Base-by-base conservation (phyloP, 2,329 filamentous ascomycete species). In the Arachnomyces sp. region DNA sequence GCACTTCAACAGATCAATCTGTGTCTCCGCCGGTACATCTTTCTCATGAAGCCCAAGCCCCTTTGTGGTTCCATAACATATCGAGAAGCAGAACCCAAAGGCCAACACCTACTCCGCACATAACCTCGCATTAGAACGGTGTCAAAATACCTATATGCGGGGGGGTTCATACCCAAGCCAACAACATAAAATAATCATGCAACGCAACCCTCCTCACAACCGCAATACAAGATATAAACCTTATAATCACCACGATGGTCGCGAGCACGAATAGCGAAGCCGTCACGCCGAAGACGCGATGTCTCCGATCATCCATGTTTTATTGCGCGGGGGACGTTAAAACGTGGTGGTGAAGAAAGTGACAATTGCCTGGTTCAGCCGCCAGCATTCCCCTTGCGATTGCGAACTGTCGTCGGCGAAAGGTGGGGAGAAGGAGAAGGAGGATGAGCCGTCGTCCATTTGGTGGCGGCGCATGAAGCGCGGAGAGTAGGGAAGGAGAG, bases 131-230 rank as follows among this genome's bases (percentile, higher is more conserved):
- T n/a, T n/a, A n/a, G n/a, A n/a, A n/a, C n/a, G n/a, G n/a, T n/a
- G n/a, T n/a, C n/a, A n/a, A n/a, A n/a, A n/a, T n/a, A n/a, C n/a
- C n/a, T n/a, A n/a, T n/a, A n/a, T n/a, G n/a, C n/a, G n/a, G n/a
- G 18, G 21, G 16, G 13, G 7, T 14, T 51, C 57, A 44, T 55
- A 79, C 62, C 89, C 87, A 95, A 40, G 88, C 86, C 31, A 85
- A 49, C 8, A 87, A 62, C 61, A 95, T 92, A 52, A 85, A 77
- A 62, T 81, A 84, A 69, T 95, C 89, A 63, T 94, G 87, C 68
- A 77, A 76, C 40, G 74, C 79, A 38, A 87, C 65, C 40, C 75
- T 80, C 50, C 77, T 78, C 41, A 95, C 82, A 36, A 95, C 81
- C 34, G 74, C 77, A 36, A 77, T 71, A 18, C 88, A 77, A 44